These are phyloP conservation scores for Chamaenerion angustifolium DNA, from an alignment of 345 rosid species.

Conservation along the genomic window DNA sequence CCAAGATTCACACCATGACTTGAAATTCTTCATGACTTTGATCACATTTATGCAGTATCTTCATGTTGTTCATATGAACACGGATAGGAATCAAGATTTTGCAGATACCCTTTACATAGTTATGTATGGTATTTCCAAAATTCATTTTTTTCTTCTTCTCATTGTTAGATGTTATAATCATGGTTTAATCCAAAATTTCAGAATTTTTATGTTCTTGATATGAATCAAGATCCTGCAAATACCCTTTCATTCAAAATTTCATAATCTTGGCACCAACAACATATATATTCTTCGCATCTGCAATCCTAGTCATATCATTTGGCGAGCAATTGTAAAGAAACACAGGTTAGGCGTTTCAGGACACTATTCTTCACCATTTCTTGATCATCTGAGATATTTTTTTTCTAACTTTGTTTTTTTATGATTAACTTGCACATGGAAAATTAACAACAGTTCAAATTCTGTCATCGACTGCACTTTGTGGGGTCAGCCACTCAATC, in stretches of 20 bases:
- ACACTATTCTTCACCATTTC: neutral
- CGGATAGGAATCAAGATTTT: too few species aligned
- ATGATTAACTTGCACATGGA: constrained; percentile 25
- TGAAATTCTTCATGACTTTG: neutral
- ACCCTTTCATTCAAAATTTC: neutral
- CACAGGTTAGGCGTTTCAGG: constrained; percentile 20
- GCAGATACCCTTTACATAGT: too few species aligned
- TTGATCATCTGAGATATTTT: constrained; percentile 7
- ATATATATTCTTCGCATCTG: constrained; percentile 52
- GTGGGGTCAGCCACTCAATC: constrained; percentile 43
- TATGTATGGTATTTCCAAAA: too few species aligned
- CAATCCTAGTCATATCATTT: constrained; percentile 52
- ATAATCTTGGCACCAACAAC: constrained; percentile 74
- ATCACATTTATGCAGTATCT: too few species aligned
- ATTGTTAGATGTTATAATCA: too few species aligned
- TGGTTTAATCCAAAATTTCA: too few species aligned
- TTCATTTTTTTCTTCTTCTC: too few species aligned
- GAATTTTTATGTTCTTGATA: too few species aligned
- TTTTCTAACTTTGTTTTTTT: neutral
- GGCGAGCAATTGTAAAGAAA: constrained; percentile 48
- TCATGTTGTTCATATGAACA: too few species aligned
- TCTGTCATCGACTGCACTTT: constrained; percentile 46
- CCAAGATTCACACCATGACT: too few species aligned
- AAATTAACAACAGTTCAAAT: constrained; percentile 46
- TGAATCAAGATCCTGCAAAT: too few species aligned